A percentile compares a stretch with the other conserved stretches of the same genome.
These are phyloP conservation scores for Hydnum rufescens DNA, from an alignment of 768 basidiomycete genomes.

Conservation along the genomic window DNA sequence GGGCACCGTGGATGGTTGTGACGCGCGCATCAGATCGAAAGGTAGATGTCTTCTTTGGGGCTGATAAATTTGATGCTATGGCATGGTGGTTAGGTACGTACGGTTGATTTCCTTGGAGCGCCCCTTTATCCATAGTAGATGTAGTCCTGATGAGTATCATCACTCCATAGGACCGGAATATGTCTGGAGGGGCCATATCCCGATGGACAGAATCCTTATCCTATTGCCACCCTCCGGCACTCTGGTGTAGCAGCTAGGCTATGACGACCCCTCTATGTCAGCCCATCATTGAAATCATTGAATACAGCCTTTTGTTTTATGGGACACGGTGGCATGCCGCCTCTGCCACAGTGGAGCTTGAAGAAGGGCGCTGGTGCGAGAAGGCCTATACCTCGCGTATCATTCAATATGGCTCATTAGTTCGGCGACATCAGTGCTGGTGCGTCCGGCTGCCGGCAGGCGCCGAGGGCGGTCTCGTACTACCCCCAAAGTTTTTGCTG, in stretches of 20 bases:
- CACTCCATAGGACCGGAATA: conserved; percentile 1
- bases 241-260: background rate
- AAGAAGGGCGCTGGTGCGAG: too few species aligned
- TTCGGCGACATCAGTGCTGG: too few species aligned
- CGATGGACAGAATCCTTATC: background rate
- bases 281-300: too few species aligned
- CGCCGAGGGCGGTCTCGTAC: too few species aligned
- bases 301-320: too few species aligned
- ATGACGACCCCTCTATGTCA: background rate
- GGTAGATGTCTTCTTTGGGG: background rate
- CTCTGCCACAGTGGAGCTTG: too few species aligned
- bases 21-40: background rate
- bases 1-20: background rate
- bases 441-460: too few species aligned
- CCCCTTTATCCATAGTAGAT: background rate
- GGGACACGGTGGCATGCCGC: too few species aligned
- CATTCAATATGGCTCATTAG: too few species aligned
- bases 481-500: too few species aligned
- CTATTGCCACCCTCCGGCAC: background rate
- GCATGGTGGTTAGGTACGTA: background rate
- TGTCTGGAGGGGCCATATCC: background rate
- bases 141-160: background rate
- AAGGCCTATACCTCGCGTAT: too few species aligned
- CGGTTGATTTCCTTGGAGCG: background rate
- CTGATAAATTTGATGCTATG: background rate